Evolutionary conservation across 768 basidiomycete genomes (phyloP).

Genomic region (Zangia roseola): DNA sequence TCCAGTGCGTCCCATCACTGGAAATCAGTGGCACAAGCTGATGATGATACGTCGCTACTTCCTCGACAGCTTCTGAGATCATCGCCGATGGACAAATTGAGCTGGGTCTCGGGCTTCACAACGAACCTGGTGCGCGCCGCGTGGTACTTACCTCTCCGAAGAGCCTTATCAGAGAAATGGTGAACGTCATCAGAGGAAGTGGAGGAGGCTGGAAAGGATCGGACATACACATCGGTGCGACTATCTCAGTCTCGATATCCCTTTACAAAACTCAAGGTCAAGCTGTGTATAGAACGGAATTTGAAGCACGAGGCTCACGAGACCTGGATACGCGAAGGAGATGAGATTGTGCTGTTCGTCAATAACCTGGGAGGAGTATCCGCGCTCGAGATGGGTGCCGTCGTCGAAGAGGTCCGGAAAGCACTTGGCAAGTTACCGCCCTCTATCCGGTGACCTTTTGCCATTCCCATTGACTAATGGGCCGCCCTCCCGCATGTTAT

Average conservation of each 20-base stretch:
- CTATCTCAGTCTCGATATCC: not conserved
- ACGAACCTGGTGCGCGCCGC: conserved; percentile 44
- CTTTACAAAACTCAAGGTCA: not conserved
- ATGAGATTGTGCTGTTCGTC: conserved; percentile 43
- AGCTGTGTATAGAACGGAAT: not conserved
- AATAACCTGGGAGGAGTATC: conserved; percentile 57
- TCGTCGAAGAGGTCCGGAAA: conserved; percentile 41
- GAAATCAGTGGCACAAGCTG: not conserved
- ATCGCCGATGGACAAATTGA: conserved; percentile 25
- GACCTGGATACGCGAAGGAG: conserved; percentile 20
- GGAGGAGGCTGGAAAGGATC: conserved; percentile 15
- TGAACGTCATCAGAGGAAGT: conserved; percentile 20
- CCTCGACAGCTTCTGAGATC: conserved; percentile 2
- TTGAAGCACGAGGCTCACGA: not conserved
- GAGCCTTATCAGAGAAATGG: conserved; percentile 30
- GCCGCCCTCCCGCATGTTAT: not conserved
- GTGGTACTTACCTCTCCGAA: conserved; percentile 20
- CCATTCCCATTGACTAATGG: not conserved
- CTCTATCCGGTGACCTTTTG: not conserved
- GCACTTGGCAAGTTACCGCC: conserved; percentile 40
- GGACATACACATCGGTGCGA: conserved; percentile 6
- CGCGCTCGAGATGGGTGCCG: conserved; percentile 51
- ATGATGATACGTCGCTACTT: not conserved
- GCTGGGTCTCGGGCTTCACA: conserved; percentile 56
- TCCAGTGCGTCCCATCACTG: conserved; percentile 4